Evolutionary conservation across 441 rosid genomes (phyloP).

Genomic region (Populus trichocarpa): DNA sequence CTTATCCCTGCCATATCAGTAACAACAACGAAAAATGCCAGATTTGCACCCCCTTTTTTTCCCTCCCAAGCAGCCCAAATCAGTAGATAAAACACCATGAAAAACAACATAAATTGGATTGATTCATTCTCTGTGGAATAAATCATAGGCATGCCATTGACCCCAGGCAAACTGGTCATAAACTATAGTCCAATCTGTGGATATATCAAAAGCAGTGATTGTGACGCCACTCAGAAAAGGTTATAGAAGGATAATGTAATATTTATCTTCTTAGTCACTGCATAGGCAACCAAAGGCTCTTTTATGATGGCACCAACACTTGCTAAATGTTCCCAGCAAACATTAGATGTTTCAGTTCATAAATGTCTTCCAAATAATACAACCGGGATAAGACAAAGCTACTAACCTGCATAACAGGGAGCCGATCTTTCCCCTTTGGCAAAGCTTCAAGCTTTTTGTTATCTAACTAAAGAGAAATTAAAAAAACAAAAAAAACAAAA

Average conservation of each 20-base stretch:
- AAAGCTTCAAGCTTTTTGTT: constrained; percentile 75
- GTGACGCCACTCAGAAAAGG: neutral
- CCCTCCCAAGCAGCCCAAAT: no score
- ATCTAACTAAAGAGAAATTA: constrained; percentile 51
- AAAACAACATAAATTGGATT: neutral
- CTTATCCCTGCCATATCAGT: no score
- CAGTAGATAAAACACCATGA: neutral
- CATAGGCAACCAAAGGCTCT: neutral
- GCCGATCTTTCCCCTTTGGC: constrained; percentile 52
- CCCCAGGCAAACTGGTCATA: neutral
- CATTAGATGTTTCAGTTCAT: neutral
- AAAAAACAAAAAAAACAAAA: no score
- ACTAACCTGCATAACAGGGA: constrained; percentile 81
- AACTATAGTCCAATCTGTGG: neutral
- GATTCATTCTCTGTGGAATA: no score
- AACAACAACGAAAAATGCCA: no score
- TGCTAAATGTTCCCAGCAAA: neutral
- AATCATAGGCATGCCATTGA: neutral
- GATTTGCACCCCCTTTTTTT: no score
- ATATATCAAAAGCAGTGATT: neutral
- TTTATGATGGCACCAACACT: neutral
- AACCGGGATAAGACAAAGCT: neutral
- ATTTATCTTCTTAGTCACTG: neutral
- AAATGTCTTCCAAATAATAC: neutral
- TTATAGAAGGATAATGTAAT: neutral